Conservation (phyloP, 208 protist genomes). For the Pavlovales sp. region DNA sequence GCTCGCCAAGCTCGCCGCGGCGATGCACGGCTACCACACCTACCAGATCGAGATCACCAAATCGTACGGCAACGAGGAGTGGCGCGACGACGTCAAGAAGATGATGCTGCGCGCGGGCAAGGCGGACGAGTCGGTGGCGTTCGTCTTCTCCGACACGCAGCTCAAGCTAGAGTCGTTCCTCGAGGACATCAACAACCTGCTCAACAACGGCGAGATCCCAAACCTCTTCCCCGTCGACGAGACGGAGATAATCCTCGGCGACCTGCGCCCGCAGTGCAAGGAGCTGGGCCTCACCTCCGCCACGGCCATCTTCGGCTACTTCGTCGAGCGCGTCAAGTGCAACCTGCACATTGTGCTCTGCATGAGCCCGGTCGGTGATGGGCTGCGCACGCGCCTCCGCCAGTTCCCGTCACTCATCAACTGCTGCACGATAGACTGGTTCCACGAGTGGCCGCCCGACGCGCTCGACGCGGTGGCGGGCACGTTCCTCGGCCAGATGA, state of each 20-base stretch:
- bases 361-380: conserved; percentile 91
- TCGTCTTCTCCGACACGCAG: conserved; percentile 91
- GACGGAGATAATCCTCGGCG: conserved; percentile 52
- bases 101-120: conserved; percentile 81
- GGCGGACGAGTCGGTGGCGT: conserved; percentile 83
- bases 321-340: conserved; percentile 60
- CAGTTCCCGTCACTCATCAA: conserved; percentile 95
- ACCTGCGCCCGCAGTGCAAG: conserved; percentile 66
- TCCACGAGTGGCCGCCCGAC: conserved; percentile 88
- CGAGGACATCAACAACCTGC: conserved; percentile 92
- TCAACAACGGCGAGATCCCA: conserved; percentile 84
- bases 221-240: conserved; percentile 66
- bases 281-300: conserved; percentile 70
- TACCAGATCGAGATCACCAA: conserved; percentile 84
- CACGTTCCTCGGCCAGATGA: conserved; percentile 38
- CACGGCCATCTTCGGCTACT: conserved; percentile 8
- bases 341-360: conserved; percentile 91
- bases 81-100: conserved; percentile 87
- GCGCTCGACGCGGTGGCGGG: conserved; percentile 73
- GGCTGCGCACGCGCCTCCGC: conserved; percentile 83
- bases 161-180: conserved; percentile 87
- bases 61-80: conserved; percentile 85
- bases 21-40: conserved; percentile 84
- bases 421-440: conserved; percentile 98
- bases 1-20: conserved; percentile 82